Evolutionary conservation across 2,329 filamentous ascomycete genomes (phyloP).

Genomic region (Neonectria magnoliae): DNA sequence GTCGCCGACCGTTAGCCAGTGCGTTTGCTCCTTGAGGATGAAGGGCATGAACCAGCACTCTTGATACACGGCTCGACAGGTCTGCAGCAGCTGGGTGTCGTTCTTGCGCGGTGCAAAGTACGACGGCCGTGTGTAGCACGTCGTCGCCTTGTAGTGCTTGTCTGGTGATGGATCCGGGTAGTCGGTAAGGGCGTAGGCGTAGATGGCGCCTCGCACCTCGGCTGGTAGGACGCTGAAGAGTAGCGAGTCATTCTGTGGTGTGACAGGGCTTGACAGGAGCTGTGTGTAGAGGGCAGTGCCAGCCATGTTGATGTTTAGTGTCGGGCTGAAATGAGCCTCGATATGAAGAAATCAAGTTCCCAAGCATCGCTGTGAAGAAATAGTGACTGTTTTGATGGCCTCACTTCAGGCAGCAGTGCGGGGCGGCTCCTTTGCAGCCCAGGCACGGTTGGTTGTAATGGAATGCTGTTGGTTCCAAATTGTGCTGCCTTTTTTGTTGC

Average conservation of each 20-base stretch:
- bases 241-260: constrained; percentile 31
- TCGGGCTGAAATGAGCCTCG: no score
- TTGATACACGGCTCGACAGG: constrained; percentile 54
- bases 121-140: constrained; percentile 53
- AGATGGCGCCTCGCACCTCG: constrained; percentile 61
- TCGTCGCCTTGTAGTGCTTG: constrained; percentile 40
- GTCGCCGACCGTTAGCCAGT: constrained; percentile 47
- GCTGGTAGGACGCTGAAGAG: constrained; percentile 55
- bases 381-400: neutral
- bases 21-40: constrained; percentile 49
- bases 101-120: constrained; percentile 51
- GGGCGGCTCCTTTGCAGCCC: neutral
- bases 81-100: constrained; percentile 51
- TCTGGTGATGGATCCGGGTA: constrained; percentile 46
- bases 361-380: neutral
- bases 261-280: constrained; percentile 3
- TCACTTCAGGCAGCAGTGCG: constrained; percentile 11
- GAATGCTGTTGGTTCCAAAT: neutral
- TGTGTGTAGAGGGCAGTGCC: neutral
- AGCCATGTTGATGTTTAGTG: neutral
- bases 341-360: no score
- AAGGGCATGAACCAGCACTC: constrained; percentile 57
- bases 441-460: neutral
- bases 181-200: constrained; percentile 51
- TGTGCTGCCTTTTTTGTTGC: neutral